Base-by-base conservation (phyloP, 2,329 filamentous ascomycete species). In the Fulvia fulva region DNA sequence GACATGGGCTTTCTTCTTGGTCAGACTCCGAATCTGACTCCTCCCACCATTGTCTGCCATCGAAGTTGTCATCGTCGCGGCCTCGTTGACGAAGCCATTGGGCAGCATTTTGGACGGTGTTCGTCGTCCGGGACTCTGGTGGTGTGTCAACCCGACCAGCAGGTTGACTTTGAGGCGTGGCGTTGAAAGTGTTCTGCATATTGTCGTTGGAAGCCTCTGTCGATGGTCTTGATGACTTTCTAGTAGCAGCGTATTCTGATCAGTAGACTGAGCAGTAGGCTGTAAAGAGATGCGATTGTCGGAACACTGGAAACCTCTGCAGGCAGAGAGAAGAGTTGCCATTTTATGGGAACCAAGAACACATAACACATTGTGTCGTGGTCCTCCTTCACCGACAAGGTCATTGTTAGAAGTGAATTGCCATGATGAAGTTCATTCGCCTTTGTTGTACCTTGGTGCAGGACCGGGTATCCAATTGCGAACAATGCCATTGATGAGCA, bases 301-400 rank as follows among this genome's bases (percentile, higher is more conserved):
- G n/a, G 1, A 19, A 41, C 5, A 41, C 37, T 14, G n/a, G 37
- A 19, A 41, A 41, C 37, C 2, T 7, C 4, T 41, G 14, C 37
- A n/a, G 19, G 7, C 14, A n/a, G 5, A n/a, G 37, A 41, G n/a
- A n/a, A 19, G 8, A 16, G 14, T 19, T n/a, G 37, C 37, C 37
- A n/a, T 19, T 21, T 41, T 3, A 41, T n/a, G 3, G 16, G 7
- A 14, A 7, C 19, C 28, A n/a, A 1, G 14, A 16, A 51, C 49
- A 25, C 49, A 51, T 51, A 51, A 37, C 49, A 14, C 49, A 22
- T 51, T 51, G 49, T 51, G 49, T 51, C 28, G 28, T 34, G 28
- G 28, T 19, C 14, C 6, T 34, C 11, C n/a, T 32, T 22, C n/a
- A 51, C n/a, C 37, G 28, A 51, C 49, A 51, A 51, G 49, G 26